A percentile compares a stretch with the other conserved stretches of the same genome.
Conservation (phyloP, 2,329 filamentous ascomycete species). For the Elsinoe arachidis region DNA sequence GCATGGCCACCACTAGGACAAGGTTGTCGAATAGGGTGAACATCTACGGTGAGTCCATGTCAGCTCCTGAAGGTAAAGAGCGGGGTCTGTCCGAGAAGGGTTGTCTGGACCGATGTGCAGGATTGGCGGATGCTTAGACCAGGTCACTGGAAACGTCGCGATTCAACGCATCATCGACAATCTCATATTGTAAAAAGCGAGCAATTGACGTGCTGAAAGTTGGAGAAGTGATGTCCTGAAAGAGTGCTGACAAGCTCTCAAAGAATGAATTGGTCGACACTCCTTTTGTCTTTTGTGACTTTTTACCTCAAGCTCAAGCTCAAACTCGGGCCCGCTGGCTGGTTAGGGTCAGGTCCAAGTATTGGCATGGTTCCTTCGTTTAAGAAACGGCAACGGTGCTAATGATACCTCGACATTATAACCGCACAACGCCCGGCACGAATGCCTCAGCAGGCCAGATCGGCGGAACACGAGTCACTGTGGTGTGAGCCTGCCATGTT, state of each 20-base stretch:
- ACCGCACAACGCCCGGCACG: too few species aligned
- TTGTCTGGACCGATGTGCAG: not conserved
- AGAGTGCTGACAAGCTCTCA: not conserved
- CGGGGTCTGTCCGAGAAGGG: not conserved
- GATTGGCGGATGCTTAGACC: not conserved
- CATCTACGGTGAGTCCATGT: not conserved
- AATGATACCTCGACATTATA: not conserved
- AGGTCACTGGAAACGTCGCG: too few species aligned
- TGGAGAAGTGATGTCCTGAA: not conserved
- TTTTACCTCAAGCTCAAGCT: not conserved
- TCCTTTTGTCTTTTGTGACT: not conserved
- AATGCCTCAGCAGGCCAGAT: too few species aligned
- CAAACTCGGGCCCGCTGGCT: not conserved
- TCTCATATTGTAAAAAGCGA: not conserved
- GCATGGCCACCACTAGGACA: not conserved
- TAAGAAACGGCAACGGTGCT: not conserved
- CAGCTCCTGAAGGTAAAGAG: not conserved
- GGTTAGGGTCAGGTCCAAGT: not conserved
- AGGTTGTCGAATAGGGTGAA: not conserved
- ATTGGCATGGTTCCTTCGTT: not conserved
- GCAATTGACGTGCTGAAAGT: not conserved
- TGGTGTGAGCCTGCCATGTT: too few species aligned
- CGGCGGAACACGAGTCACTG: too few species aligned
- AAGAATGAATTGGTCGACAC: not conserved
- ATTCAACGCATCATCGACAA: not conserved